A percentile compares a stretch with the other conserved stretches of the same genome.
phyloP scores from a whole-genome alignment of 1,284 basidiomycete species.

The Hymenochaete sp. region DNA sequence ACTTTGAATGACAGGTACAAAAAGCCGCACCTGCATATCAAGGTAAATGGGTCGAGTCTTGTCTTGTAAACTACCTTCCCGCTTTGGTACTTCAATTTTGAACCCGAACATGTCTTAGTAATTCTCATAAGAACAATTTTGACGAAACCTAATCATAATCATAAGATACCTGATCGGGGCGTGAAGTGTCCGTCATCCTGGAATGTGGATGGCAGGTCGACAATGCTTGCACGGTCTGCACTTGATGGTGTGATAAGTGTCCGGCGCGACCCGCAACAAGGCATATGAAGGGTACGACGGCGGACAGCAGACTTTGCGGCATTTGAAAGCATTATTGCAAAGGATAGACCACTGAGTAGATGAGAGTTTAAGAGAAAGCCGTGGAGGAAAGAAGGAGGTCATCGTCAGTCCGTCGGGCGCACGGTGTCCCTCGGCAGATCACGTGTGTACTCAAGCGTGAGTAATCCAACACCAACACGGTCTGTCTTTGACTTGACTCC shows the following conservation, averaged over 20 bases:
- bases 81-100: slow-evolving; percentile 65
- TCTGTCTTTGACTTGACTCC: no score
- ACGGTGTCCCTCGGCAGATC: no score
- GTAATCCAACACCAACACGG: no score
- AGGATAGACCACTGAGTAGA: slow-evolving; percentile 1
- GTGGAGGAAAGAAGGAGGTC: background rate
- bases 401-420: background rate
- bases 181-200: slow-evolving; percentile 62
- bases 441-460: no score
- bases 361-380: slow-evolving; percentile 6
- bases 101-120: slow-evolving; percentile 80
- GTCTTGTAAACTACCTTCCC: slow-evolving; percentile 52
- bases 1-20: slow-evolving; percentile 13
- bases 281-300: slow-evolving; percentile 9
- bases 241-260: slow-evolving; percentile 68
- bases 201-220: slow-evolving; percentile 67
- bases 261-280: slow-evolving; percentile 26
- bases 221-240: slow-evolving; percentile 69
- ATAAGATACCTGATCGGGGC: slow-evolving; percentile 54
- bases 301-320: slow-evolving; percentile 21
- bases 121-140: background rate
- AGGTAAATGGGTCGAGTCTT: slow-evolving; percentile 87
- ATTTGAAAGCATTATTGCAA: slow-evolving; percentile 28
- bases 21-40: slow-evolving; percentile 74
- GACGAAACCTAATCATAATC: slow-evolving; percentile 7